phyloP scores from a whole-genome alignment of 2,329 filamentous ascomycete genomes.

The Fusarium drepaniforme region DNA sequence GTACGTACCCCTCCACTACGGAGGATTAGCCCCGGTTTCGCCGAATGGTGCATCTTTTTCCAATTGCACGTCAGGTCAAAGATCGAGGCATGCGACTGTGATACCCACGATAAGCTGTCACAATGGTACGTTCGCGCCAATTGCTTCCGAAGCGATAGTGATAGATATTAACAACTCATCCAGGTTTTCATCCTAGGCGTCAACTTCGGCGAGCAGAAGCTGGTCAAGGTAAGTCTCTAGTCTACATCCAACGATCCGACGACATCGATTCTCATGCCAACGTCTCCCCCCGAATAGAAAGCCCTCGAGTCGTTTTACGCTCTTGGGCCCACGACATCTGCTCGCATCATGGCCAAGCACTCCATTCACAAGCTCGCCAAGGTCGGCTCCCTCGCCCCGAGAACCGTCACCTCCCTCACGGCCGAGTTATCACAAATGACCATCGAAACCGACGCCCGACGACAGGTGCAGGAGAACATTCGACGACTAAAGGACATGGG shows the following conservation, averaged over 20 bases:
- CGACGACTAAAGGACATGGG: slow-evolving; percentile 89
- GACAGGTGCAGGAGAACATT: slow-evolving; percentile 87
- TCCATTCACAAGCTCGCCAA: slow-evolving; percentile 87
- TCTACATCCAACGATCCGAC: background rate
- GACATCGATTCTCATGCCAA: slow-evolving; percentile 22
- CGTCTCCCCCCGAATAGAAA: slow-evolving; percentile 59
- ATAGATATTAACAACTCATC: background rate
- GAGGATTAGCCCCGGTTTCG: slow-evolving; percentile 45
- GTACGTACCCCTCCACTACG: background rate
- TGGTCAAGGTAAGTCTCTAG: slow-evolving; percentile 78
- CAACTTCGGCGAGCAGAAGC: slow-evolving; percentile 85
- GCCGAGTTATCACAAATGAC: slow-evolving; percentile 91
- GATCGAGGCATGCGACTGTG: slow-evolving; percentile 38
- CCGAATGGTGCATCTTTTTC: slow-evolving; percentile 42
- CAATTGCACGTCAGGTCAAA: slow-evolving; percentile 28
- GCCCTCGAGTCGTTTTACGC: slow-evolving; percentile 89
- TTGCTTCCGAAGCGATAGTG: no score
- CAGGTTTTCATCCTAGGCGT: slow-evolving; percentile 88
- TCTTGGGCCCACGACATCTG: slow-evolving; percentile 77
- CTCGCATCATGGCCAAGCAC: slow-evolving; percentile 87
- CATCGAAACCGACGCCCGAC: slow-evolving; percentile 88
- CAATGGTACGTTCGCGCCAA: slow-evolving; percentile 36
- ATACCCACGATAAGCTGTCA: slow-evolving; percentile 35
- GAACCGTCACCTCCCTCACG: slow-evolving; percentile 84
- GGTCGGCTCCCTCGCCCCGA: slow-evolving; percentile 79